phyloP scores from a whole-genome alignment of 768 basidiomycete genomes.

The Heimioporus sp. region DNA sequence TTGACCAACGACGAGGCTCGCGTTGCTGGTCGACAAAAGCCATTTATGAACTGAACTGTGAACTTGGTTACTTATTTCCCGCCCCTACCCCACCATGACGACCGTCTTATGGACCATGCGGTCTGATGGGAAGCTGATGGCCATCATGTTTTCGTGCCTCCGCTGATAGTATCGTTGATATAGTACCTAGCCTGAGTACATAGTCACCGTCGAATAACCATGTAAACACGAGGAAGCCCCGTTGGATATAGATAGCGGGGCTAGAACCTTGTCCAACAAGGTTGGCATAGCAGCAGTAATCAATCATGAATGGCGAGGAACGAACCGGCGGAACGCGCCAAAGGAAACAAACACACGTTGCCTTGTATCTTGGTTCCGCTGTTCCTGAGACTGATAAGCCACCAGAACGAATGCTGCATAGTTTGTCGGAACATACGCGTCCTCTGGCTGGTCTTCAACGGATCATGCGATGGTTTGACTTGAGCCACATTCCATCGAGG shows the following conservation, averaged over 20 bases:
- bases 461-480: constrained; percentile 10
- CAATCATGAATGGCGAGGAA: constrained; percentile 8
- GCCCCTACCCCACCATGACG: constrained; percentile 2
- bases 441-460: constrained; percentile 6
- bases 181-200: constrained; percentile 16
- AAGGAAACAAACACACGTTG: constrained; percentile 19
- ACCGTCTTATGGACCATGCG: constrained; percentile 4
- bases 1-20: constrained; percentile 6
- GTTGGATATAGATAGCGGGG: constrained; percentile 11
- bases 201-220: constrained; percentile 24
- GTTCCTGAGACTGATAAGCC: constrained; percentile 8
- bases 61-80: constrained; percentile 21
- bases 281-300: constrained; percentile 16
- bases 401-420: neutral
- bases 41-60: constrained; percentile 12
- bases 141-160: constrained; percentile 6
- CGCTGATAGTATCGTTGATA: constrained; percentile 11
- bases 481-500: constrained; percentile 38
- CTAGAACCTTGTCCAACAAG: constrained; percentile 24
- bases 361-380: neutral
- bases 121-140: constrained; percentile 10
- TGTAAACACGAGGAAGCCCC: constrained; percentile 29
- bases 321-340: constrained; percentile 5
- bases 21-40: constrained; percentile 23
- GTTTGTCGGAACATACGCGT: constrained; percentile 4